Evolutionary conservation across 345 rosid species (phyloP).

Genomic region (Syzygium grande): DNA sequence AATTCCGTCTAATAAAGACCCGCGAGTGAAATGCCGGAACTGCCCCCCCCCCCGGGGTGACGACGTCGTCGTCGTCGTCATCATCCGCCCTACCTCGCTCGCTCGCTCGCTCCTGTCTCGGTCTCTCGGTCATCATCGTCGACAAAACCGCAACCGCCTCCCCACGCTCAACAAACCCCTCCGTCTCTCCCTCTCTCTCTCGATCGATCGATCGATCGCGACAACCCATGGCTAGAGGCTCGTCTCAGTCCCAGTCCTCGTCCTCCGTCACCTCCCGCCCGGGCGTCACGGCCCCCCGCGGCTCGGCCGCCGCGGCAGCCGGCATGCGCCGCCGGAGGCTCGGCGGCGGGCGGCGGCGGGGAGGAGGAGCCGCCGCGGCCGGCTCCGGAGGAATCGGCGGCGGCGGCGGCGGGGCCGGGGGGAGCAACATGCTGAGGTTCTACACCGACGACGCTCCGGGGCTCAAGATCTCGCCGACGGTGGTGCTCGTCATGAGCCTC

Average conservation of each 20-base stretch:
- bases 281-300: constrained; percentile 72
- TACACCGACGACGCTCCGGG: constrained; percentile 97
- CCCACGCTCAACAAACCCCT: background rate
- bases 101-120: background rate
- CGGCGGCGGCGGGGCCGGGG: constrained; percentile 20
- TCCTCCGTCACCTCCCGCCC: constrained; percentile 57
- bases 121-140: background rate
- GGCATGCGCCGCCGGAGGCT: constrained; percentile 90
- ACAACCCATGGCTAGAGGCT: constrained; percentile 64
- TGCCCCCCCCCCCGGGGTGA: background rate
- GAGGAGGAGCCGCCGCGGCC: constrained; percentile 13
- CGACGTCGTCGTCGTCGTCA: background rate
- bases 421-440: constrained; percentile 84
- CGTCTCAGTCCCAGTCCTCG: constrained; percentile 69
- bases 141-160: background rate
- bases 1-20: background rate
- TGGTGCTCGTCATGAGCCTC: constrained; percentile 86
- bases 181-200: background rate
- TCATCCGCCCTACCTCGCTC: background rate
- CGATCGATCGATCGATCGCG: background rate
- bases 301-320: constrained; percentile 86
- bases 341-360: constrained; percentile 30
- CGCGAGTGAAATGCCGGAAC: background rate
- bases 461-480: constrained; percentile 84
- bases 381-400: constrained; percentile 18